Evolutionary conservation across 2,329 filamentous ascomycete species (phyloP).

Genomic region (Bertia moriformis): DNA sequence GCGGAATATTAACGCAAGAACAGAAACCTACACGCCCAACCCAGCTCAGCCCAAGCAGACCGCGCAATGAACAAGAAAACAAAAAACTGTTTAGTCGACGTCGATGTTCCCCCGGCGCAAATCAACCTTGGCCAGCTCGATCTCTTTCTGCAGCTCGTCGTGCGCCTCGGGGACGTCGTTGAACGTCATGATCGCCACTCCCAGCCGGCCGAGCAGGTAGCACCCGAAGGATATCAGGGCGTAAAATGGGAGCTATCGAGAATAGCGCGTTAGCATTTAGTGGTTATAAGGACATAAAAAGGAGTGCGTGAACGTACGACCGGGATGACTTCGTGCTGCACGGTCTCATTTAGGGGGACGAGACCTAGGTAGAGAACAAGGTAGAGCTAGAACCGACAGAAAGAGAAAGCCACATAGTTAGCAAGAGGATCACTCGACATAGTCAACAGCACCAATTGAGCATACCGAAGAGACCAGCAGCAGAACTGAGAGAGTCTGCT

Average conservation of each 20-base stretch:
- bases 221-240: constrained; percentile 44
- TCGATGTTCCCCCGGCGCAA: background rate
- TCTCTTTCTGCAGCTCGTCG: constrained; percentile 42
- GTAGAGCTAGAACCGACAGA: constrained; percentile 42
- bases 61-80: too few relatives aligned
- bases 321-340: constrained; percentile 46
- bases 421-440: background rate
- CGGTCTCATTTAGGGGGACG: constrained; percentile 35
- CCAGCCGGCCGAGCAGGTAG: constrained; percentile 48
- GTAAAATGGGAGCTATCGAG: constrained; percentile 49
- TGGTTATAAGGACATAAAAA: background rate
- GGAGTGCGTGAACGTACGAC: constrained; percentile 29
- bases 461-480: constrained; percentile 43
- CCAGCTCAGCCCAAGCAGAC: too few relatives aligned
- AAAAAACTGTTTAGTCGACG: background rate
- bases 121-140: constrained; percentile 9
- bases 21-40: too few relatives aligned
- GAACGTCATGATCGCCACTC: constrained; percentile 50
- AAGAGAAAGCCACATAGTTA: background rate
- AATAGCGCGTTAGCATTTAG: background rate
- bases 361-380: constrained; percentile 42
- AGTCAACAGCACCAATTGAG: too few relatives aligned
- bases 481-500: constrained; percentile 44
- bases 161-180: constrained; percentile 52
- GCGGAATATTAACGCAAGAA: too few relatives aligned